These are phyloP conservation scores for Penicillium corylophilum DNA, from an alignment of 2,329 filamentous ascomycete genomes.

Conservation along the genomic window DNA sequence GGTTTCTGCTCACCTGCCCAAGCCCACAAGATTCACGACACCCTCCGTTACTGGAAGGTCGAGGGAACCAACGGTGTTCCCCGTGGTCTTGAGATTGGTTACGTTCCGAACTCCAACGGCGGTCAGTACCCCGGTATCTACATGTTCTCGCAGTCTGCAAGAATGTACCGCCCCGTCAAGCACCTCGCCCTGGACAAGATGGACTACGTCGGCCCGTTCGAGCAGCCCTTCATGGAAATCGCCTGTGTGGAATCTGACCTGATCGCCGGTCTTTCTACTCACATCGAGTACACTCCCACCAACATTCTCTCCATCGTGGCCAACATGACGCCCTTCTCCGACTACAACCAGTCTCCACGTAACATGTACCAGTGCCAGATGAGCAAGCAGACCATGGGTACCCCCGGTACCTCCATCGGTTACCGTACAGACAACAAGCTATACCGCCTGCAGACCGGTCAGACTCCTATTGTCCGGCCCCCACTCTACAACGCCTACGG, in stretches of 20 bases:
- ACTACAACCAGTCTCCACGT: conserved; percentile 96
- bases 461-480: conserved; percentile 88
- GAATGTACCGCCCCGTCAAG: conserved; percentile 89
- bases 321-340: conserved; percentile 98
- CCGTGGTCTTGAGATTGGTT: conserved; percentile 83
- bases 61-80: conserved; percentile 79
- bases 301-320: conserved; percentile 97
- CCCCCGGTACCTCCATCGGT: conserved; percentile 77
- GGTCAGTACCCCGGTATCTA: conserved; percentile 97
- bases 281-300: conserved; percentile 91
- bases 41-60: conserved; percentile 92
- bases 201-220: conserved; percentile 87
- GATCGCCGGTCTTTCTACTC: conserved; percentile 81
- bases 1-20: conserved; percentile 88
- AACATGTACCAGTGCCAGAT: conserved; percentile 99
- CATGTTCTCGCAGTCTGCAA: conserved; percentile 80
- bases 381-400: conserved; percentile 99
- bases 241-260: conserved; percentile 87
- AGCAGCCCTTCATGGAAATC: conserved; percentile 98
- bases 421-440: conserved; percentile 97
- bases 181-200: conserved; percentile 83
- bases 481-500: conserved; percentile 95
- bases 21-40: conserved; percentile 78
- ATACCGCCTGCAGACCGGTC: conserved; percentile 90
- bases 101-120: conserved; percentile 80